Evolutionary conservation across 2,329 filamentous ascomycete genomes (phyloP).

Genomic region (Fusarium sp.): DNA sequence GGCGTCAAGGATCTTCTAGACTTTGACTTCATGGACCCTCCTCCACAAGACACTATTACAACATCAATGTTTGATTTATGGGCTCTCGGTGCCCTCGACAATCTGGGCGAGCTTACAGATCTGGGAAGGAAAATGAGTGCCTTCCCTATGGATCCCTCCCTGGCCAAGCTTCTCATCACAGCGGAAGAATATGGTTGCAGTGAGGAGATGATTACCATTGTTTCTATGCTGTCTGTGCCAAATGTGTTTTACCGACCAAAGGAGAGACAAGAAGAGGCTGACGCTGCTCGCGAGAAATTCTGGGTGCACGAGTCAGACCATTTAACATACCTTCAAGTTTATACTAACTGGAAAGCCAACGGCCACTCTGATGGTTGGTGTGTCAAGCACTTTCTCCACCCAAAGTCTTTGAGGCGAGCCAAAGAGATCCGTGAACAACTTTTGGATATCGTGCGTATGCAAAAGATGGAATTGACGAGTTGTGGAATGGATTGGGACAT

Average conservation of each 20-base stretch:
- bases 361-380: constrained; percentile 93
- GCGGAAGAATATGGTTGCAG: constrained; percentile 90
- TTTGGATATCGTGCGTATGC: constrained; percentile 91
- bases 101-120: constrained; percentile 89
- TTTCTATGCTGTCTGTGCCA: constrained; percentile 96
- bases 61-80: constrained; percentile 98
- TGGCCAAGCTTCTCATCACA: constrained; percentile 95
- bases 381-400: constrained; percentile 90
- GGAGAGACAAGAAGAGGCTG: constrained; percentile 95
- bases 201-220: constrained; percentile 98
- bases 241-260: constrained; percentile 98
- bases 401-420: constrained; percentile 91
- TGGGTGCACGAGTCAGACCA: constrained; percentile 99
- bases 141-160: constrained; percentile 96
- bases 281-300: constrained; percentile 95
- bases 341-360: constrained; percentile 94
- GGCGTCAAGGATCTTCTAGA: constrained; percentile 94
- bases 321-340: constrained; percentile 94
- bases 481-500: constrained; percentile 98
- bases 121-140: constrained; percentile 94
- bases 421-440: constrained; percentile 96
- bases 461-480: constrained; percentile 87
- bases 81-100: constrained; percentile 93
- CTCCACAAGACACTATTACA: constrained; percentile 96
- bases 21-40: constrained; percentile 99